These are phyloP conservation scores for Nemania sp. DNA, from an alignment of 2,329 filamentous ascomycete genomes.

Conservation along the genomic window DNA sequence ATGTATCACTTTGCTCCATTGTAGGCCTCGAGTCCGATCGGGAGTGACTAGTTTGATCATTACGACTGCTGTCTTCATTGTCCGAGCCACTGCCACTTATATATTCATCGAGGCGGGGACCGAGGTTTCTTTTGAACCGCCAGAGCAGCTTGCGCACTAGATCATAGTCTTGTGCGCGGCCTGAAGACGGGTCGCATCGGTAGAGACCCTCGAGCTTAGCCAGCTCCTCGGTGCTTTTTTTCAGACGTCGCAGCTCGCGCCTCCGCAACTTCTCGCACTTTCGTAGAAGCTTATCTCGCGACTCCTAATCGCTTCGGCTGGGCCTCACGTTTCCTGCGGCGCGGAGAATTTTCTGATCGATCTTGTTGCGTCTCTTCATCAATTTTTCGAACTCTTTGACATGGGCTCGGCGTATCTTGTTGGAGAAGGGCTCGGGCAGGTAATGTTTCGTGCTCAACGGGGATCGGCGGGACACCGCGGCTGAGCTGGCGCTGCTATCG, in stretches of 20 bases:
- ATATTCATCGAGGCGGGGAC: conserved; percentile 20
- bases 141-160: conserved; percentile 24
- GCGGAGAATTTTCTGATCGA: conserved; percentile 27
- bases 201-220: conserved; percentile 23
- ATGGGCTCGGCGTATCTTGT: conserved; percentile 18
- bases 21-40: background rate
- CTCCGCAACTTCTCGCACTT: conserved; percentile 15
- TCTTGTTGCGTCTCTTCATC: conserved; percentile 26
- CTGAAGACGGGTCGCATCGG: conserved; percentile 16
- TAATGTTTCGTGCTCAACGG: conserved; percentile 7
- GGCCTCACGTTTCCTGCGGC: conserved; percentile 15
- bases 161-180: conserved; percentile 25
- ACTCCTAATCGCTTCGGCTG: conserved; percentile 15
- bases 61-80: background rate
- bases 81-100: background rate
- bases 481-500: too few species aligned
- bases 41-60: background rate
- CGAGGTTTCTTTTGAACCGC: conserved; percentile 30
- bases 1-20: background rate
- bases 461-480: background rate
- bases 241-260: conserved; percentile 25
- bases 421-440: conserved; percentile 22
- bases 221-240: conserved; percentile 10
- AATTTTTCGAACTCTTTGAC: conserved; percentile 23
- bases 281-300: conserved; percentile 24